Percentiles rank a stretch among this genome's conserved stretches.
phyloP scores from a whole-genome alignment of 805 yeast species.

The Wickerhamomyces rabaulensis region DNA sequence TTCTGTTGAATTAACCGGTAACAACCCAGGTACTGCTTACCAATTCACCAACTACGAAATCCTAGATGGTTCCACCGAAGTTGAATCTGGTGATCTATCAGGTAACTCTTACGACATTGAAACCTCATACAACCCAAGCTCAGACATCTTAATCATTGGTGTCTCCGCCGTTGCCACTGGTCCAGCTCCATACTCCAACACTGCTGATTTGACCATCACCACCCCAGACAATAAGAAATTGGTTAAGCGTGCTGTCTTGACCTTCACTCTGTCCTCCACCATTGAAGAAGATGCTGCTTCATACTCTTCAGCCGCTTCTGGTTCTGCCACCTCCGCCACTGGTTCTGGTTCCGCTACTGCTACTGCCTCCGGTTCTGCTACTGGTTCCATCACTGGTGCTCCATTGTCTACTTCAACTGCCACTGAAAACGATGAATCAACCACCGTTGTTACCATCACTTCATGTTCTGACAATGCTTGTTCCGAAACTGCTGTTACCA shows the following conservation, averaged over 20 bases:
- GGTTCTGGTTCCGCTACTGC: constrained; percentile 7
- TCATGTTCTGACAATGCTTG: constrained; percentile 6
- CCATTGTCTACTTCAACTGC: constrained; percentile 17
- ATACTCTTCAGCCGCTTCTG: constrained; percentile 12
- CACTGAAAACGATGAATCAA: no score
- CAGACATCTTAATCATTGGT: constrained; percentile 10
- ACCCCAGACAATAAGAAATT: constrained; percentile 11
- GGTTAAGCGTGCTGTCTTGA: constrained; percentile 13
- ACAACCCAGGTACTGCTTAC: constrained; percentile 16
- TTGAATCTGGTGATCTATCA: constrained; percentile 5
- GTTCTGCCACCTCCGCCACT: constrained; percentile 9
- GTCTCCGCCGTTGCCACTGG: constrained; percentile 14
- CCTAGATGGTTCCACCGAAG: constrained; percentile 11
- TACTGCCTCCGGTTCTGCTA: constrained; percentile 17
- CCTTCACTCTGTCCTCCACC: constrained; percentile 5
- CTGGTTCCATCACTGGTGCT: constrained; percentile 19
- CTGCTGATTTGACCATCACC: constrained; percentile 10
- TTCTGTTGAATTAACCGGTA: constrained; percentile 15
- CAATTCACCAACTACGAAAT: constrained; percentile 15
- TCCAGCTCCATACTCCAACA: constrained; percentile 18
- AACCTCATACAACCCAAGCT: constrained; percentile 7
- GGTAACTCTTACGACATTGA: constrained; percentile 12
- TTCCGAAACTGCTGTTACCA: constrained; percentile 8
- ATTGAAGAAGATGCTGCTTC: constrained; percentile 10
- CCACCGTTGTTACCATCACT: constrained; percentile 15